phyloP scores from a whole-genome alignment of 1,284 basidiomycete species.

The Caloboletus firmus region DNA sequence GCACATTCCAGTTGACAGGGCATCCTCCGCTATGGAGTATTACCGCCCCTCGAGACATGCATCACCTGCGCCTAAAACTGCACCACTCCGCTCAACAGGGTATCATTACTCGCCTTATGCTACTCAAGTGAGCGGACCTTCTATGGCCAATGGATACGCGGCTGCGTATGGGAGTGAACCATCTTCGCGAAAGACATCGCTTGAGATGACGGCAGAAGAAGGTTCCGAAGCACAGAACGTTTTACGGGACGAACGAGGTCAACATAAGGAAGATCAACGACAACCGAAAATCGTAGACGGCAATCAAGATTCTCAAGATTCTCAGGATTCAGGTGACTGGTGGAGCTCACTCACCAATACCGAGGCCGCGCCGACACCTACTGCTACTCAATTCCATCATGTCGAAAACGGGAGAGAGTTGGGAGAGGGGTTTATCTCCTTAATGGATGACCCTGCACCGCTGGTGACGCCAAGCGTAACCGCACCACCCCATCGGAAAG shows the following conservation, averaged over 20 bases:
- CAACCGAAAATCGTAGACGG: constrained; percentile 2
- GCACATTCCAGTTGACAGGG: constrained; percentile 59
- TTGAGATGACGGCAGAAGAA: constrained; percentile 38
- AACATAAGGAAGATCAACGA: constrained; percentile 2
- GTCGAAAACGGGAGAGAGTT: constrained; percentile 45
- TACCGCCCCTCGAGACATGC: constrained; percentile 47
- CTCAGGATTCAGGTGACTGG: constrained; percentile 53
- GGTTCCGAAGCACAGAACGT: constrained; percentile 24
- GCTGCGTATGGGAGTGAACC: constrained; percentile 25
- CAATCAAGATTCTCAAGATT: constrained; percentile 35
- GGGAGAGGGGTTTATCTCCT: constrained; percentile 75
- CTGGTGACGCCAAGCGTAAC: constrained; percentile 39
- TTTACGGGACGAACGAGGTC: constrained; percentile 1
- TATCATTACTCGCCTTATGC: constrained; percentile 34
- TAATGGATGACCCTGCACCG: constrained; percentile 70
- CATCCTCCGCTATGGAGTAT: constrained; percentile 77
- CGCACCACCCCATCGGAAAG: constrained; percentile 24
- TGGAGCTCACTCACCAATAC: constrained; percentile 58
- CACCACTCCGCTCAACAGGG: constrained; percentile 26
- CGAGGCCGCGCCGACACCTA: constrained; percentile 62
- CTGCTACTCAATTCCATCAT: constrained; percentile 60
- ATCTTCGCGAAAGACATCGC: constrained; percentile 31
- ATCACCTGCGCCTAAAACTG: constrained; percentile 44
- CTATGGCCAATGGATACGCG: constrained; percentile 31
- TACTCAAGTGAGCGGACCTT: constrained; percentile 30